These are phyloP conservation scores for Calamus simplicifolius DNA, from an alignment of 176 grass and related monocot species.

Conservation along the genomic window DNA sequence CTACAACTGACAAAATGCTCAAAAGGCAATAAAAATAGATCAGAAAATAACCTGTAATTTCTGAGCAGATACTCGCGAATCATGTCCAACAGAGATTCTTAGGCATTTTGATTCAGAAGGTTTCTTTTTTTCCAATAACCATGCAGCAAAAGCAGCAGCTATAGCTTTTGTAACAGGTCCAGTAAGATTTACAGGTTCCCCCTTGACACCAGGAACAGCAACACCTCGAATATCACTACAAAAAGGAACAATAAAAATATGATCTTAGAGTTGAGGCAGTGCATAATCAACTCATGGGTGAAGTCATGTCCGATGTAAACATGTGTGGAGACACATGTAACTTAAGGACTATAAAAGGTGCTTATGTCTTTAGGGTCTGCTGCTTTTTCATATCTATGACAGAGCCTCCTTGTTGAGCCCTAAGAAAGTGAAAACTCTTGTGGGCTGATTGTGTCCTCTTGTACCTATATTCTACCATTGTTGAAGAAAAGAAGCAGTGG, in stretches of 20 bases:
- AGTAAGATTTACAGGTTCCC: conserved; percentile 65
- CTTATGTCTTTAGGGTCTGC: no score
- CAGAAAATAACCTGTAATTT: conserved; percentile 57
- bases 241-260: conserved; percentile 7
- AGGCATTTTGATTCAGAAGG: conserved; percentile 57
- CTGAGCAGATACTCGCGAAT: conserved; percentile 92
- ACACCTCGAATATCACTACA: conserved; percentile 94
- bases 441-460: no score
- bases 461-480: no score
- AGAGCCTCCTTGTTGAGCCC: no score
- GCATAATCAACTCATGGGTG: no score
- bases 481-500: no score
- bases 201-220: conserved; percentile 84
- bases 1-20: neutral
- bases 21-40: conserved; percentile 5
- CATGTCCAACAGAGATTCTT: conserved; percentile 82
- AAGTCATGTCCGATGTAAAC: no score
- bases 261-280: no score
- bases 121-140: conserved; percentile 86
- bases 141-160: conserved; percentile 74
- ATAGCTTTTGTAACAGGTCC: conserved; percentile 78
- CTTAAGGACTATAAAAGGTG: no score
- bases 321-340: no score
- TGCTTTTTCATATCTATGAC: no score
- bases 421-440: no score